Evolutionary conservation across 345 rosid species (phyloP).

Genomic region (Erucastrum elatum): DNA sequence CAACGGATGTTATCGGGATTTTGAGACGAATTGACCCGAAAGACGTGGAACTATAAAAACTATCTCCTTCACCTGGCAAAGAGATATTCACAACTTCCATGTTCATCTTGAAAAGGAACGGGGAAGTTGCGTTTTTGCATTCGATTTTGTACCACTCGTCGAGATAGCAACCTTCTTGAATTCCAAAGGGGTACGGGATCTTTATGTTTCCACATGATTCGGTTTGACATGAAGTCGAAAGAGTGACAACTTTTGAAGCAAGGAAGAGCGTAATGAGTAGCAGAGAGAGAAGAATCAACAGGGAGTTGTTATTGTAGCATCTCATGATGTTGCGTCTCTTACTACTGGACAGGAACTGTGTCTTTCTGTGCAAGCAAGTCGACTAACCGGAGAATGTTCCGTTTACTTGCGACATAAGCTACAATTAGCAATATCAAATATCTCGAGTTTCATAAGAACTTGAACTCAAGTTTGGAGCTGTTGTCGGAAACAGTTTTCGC

Average conservation of each 20-base stretch:
- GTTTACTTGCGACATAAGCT: no score
- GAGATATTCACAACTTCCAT: conserved; percentile 26
- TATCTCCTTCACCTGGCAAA: background rate
- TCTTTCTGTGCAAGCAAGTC: no score
- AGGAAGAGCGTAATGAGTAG: background rate
- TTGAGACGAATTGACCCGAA: conserved; percentile 8
- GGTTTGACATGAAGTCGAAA: conserved; percentile 11
- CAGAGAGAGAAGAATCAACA: background rate
- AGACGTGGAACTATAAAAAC: background rate
- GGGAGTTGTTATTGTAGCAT: background rate
- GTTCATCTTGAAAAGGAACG: background rate
- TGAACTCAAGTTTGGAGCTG: no score
- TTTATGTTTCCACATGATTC: conserved; percentile 39
- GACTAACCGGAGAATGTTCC: no score
- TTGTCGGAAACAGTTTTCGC: no score
- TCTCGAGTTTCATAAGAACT: no score
- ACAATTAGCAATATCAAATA: no score
- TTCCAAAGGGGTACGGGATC: conserved; percentile 51
- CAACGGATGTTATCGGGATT: background rate
- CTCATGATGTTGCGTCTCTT: background rate
- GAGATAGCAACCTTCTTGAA: conserved; percentile 19
- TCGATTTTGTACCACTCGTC: background rate
- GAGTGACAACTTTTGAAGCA: background rate
- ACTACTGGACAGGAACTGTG: no score
- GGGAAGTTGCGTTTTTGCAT: conserved; percentile 17